Base-by-base conservation (phyloP, 306 rosid genomes). In the Trifolium fragiferum region DNA sequence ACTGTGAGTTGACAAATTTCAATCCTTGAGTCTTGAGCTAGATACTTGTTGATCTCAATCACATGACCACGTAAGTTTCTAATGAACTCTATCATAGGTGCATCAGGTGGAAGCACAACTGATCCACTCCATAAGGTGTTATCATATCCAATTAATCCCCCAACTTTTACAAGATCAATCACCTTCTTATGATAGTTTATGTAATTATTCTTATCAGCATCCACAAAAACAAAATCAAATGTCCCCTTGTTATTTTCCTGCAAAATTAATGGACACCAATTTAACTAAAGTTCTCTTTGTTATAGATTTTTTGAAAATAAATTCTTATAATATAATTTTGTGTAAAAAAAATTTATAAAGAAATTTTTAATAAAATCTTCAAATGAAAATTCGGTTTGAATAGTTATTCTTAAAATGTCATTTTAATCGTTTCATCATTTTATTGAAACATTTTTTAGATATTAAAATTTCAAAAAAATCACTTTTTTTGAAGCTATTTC, bases 101-200 rank as follows among this genome's bases (percentile, higher is more conserved):
- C 96, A 49, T 91, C 96, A 0, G 90, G 78, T 2, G 98, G 90
- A 0, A 87, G 89, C 1, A 60, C 98, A 59, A 93, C 96, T 0
- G 98, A 89, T 15, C 98, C 98, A 33, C 66, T 72, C 97, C 98
- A 93, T 7, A 93, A 82, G 9, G 98, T 93, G 82, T 93, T 93
- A 51, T 93, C 97, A 75, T 89, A 93, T 4, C 93, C 98, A 73
- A 93, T 88, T 13, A 93, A 7, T 0, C 98, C 98, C 1, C 98
- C 98, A 1, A 91, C 80, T 80, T 86, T 89, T 8, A 93, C 96
- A 10, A 93, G 70, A 0, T 93, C 96, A 1, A 93, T 85, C 65
- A 89, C 68, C 72, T 91, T 89, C 87, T 86, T 81, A 81, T 93
- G 97, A 55, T 93, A 93, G 60, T 93, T 93, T n/a, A 93, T 8